A percentile compares a stretch with the other conserved stretches of the same genome.
Evolutionary conservation across 352 stramenopile genomes (phyloP).

Genomic region (Globisporangium nagaii): DNA sequence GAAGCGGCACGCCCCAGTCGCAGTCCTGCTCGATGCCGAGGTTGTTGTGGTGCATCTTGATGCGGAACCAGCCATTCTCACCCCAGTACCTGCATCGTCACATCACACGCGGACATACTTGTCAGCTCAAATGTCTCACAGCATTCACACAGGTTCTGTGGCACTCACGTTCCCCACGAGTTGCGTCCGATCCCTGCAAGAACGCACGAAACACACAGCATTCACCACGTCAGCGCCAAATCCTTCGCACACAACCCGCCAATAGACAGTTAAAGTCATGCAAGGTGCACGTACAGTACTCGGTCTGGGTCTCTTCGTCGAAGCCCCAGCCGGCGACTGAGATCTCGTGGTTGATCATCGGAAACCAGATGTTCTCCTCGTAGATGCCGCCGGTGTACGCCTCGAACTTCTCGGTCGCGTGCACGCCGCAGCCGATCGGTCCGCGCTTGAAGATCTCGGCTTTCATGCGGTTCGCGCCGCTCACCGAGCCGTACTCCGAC

Average conservation of each 20-base stretch:
- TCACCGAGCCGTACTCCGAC: slow-evolving; percentile 86
- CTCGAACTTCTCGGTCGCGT: slow-evolving; percentile 83
- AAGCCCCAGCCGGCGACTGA: slow-evolving; percentile 86
- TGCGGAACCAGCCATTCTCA: slow-evolving; percentile 90
- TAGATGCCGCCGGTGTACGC: slow-evolving; percentile 79
- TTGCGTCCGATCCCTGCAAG: slow-evolving; percentile 83
- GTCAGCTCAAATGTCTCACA: not conserved
- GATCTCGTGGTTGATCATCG: slow-evolving; percentile 87
- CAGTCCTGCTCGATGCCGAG: slow-evolving; percentile 86
- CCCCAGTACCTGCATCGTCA: slow-evolving; percentile 67
- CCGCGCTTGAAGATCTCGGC: slow-evolving; percentile 90
- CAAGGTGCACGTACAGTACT: slow-evolving; percentile 73
- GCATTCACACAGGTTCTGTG: not conserved
- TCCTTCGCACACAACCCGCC: too few relatives aligned
- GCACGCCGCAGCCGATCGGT: slow-evolving; percentile 85
- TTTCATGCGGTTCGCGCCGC: slow-evolving; percentile 86
- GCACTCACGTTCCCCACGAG: slow-evolving; percentile 76
- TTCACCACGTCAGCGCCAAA: not conserved
- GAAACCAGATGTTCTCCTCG: slow-evolving; percentile 77
- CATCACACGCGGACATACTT: not conserved
- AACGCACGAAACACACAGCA: slow-evolving; percentile 8
- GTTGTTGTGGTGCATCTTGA: slow-evolving; percentile 89
- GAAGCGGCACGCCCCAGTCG: slow-evolving; percentile 84
- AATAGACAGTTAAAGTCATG: too few relatives aligned
- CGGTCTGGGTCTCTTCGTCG: slow-evolving; percentile 76